Base-by-base conservation (phyloP, 176 grass and related monocot species). In the Cenchrus fungigraminus region DNA sequence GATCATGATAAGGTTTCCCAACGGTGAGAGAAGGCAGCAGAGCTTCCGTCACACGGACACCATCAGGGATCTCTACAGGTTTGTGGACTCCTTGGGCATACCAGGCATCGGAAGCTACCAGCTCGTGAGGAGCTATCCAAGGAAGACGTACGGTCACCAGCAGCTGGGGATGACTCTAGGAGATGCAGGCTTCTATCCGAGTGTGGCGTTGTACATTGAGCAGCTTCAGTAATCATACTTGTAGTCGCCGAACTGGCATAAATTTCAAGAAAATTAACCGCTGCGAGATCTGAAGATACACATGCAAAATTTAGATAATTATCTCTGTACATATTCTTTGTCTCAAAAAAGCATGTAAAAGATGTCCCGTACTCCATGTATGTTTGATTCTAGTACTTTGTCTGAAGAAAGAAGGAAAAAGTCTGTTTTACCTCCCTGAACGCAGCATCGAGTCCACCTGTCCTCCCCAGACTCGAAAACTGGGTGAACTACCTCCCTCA, bases 1-100 rank as follows among this genome's bases (percentile, higher is more conserved):
- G 93, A 56, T 95, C 67, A 63, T 95, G 90, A 90, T 95, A 90
- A 90, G 93, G 71, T 88, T 95, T 59, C 93, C 93, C 51, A 92
- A 95, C 50, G 90, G 93, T 4, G 87, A 95, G 73, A 92, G 90
- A 45, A 84, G 54, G 9, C 81, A 76, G 51, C 87, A 91, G 74
- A 87, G 29, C 34, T 95, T 95, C 74, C 32, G 11, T 45, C 82
- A 78, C 17, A 90, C 78, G 1, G 90, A 95, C 76, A 92, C 87
- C 13, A 83, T 95, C 74, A 83, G 87, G 80, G 85, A 86, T 12
- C 68, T 95, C 73, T 95, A 83, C 82, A 92, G 32, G 28, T 88
- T 78, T 4, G 78, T 88, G 4, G 79, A 95, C n/a, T 90, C 90
- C 29, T 6, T 81, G 25, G 50, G 76, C 3, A 84, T 95, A 83